Conservation (phyloP, 371 early-diverging fungal genomes). For the Rhizopus stolonifer region DNA sequence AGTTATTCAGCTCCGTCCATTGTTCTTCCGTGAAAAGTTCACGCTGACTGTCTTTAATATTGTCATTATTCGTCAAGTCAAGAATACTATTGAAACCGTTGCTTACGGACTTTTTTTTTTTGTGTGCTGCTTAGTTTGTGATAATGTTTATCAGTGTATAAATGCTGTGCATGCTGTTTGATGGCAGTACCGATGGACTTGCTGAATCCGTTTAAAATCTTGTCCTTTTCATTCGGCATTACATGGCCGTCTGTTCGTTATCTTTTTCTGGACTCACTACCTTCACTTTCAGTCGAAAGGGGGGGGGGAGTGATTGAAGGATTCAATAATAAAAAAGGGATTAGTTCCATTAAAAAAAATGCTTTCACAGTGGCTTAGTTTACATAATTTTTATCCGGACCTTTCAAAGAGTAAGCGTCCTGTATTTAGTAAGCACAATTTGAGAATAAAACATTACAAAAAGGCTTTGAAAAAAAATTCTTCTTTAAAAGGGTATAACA, state of each 20-base stretch:
- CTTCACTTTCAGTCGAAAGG: not conserved
- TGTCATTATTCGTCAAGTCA: not conserved
- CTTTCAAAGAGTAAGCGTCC: too few relatives aligned
- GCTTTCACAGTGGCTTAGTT: too few relatives aligned
- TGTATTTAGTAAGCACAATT: too few relatives aligned
- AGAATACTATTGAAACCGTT: constrained; percentile 1
- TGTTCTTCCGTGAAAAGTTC: not conserved
- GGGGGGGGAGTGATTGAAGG: too few relatives aligned
- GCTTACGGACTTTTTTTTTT: not conserved
- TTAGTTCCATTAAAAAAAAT: too few relatives aligned
- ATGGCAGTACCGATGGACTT: not conserved
- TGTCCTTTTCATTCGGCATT: constrained; percentile 2
- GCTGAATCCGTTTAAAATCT: not conserved
- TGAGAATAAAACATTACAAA: too few relatives aligned
- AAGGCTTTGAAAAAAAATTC: not conserved
- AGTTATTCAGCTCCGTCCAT: not conserved
- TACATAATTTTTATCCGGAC: too few relatives aligned
- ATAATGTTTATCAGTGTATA: not conserved
- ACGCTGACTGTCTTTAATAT: not conserved
- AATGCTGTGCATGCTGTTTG: not conserved
- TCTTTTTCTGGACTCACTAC: not conserved
- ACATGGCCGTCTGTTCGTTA: not conserved
- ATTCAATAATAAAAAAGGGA: too few relatives aligned
- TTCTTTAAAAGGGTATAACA: too few relatives aligned
- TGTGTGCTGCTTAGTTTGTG: not conserved